Evolutionary conservation across 768 basidiomycete genomes (phyloP).

Genomic region (Candolleomyces aberdarensis): DNA sequence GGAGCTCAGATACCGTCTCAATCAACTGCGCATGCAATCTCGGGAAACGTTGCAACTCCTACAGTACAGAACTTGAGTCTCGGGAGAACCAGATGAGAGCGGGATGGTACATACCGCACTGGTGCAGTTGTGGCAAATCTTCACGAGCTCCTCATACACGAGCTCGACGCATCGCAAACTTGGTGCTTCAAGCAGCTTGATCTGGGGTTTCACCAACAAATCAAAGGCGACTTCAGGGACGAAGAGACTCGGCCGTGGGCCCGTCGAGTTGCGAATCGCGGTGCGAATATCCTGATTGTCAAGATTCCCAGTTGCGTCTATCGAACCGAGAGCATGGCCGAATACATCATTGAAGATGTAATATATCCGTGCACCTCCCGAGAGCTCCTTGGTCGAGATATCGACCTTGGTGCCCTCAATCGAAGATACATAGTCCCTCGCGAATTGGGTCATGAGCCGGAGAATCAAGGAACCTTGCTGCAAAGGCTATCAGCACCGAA

Average conservation of each 20-base stretch:
- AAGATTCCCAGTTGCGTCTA: slow-evolving; percentile 88
- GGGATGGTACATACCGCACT: slow-evolving; percentile 56
- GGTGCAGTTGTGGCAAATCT: slow-evolving; percentile 99
- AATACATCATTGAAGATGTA: slow-evolving; percentile 99
- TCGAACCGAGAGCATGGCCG: slow-evolving; percentile 83
- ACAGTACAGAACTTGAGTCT: slow-evolving; percentile 4
- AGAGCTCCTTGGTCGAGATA: slow-evolving; percentile 97
- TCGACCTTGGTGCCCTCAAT: slow-evolving; percentile 97
- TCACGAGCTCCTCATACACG: slow-evolving; percentile 98
- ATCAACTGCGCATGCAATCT: slow-evolving; percentile 89
- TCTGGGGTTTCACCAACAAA: slow-evolving; percentile 95
- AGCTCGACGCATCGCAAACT: slow-evolving; percentile 95
- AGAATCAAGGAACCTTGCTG: slow-evolving; percentile 88
- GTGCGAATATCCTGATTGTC: slow-evolving; percentile 96
- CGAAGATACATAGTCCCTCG: slow-evolving; percentile 92
- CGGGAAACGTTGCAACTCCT: slow-evolving; percentile 97
- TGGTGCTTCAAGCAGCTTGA: slow-evolving; percentile 92
- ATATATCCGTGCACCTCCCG: slow-evolving; percentile 96
- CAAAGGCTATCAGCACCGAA: slow-evolving; percentile 13
- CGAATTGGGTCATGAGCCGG: slow-evolving; percentile 97
- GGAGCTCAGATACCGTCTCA: slow-evolving; percentile 94
- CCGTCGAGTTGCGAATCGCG: slow-evolving; percentile 97
- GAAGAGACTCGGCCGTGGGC: slow-evolving; percentile 92
- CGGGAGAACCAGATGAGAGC: background rate
- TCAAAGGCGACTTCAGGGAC: slow-evolving; percentile 98